Conservation (phyloP, 192 early-diverging fungal species). For the Obelidium mucronatum region DNA sequence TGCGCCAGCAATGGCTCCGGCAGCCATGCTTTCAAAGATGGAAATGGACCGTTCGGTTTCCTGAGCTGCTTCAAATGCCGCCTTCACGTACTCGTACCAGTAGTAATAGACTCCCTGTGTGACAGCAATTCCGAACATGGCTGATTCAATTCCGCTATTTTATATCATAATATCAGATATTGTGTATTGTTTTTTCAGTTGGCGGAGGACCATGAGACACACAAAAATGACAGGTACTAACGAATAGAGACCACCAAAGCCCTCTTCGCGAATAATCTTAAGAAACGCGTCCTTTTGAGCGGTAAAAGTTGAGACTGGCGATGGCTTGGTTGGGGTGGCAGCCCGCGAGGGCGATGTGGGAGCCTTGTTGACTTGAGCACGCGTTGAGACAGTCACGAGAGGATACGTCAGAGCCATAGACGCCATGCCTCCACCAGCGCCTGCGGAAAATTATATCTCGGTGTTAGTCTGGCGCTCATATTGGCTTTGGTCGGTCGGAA, state of each 20-base stretch:
- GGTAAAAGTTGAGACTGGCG: neutral
- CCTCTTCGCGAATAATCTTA: constrained; percentile 91
- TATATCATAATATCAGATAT: constrained; percentile 2
- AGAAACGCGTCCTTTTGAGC: constrained; percentile 79
- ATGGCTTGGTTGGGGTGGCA: neutral
- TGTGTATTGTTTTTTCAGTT: no score
- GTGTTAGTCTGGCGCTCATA: neutral
- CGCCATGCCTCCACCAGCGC: constrained; percentile 56
- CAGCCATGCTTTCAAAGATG: constrained; percentile 89
- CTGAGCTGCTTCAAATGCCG: constrained; percentile 74
- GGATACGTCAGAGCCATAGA: constrained; percentile 94
- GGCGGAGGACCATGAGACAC: neutral
- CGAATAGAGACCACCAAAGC: constrained; percentile 88
- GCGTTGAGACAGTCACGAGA: constrained; percentile 58
- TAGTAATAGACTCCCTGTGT: constrained; percentile 86
- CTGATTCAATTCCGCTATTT: constrained; percentile 86
- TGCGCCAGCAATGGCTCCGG: constrained; percentile 87
- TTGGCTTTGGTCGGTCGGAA: neutral
- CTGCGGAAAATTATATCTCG: no score
- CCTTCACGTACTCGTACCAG: constrained; percentile 88
- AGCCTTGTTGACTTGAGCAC: constrained; percentile 52
- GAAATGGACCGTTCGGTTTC: constrained; percentile 69
- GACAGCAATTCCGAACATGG: constrained; percentile 94
- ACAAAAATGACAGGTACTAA: constrained; percentile 50
- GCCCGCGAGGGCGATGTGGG: constrained; percentile 10